Base-by-base conservation (phyloP, 2,329 filamentous ascomycete genomes). In the Diaporthe sp. region DNA sequence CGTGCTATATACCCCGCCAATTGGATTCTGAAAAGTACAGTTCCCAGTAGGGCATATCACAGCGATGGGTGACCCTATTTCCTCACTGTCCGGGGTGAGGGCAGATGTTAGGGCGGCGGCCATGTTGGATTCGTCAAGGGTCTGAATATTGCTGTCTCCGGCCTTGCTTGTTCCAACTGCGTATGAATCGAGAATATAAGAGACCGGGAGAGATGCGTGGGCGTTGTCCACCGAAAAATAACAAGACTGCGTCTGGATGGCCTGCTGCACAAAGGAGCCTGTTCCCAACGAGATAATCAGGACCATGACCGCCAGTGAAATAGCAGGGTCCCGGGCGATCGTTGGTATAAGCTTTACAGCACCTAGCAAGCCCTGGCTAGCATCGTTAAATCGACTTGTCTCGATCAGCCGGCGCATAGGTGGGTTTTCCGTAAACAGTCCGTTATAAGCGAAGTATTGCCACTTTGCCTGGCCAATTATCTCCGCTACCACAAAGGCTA, bases 401-500 rank as follows among this genome's bases (percentile, higher is more conserved):
- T 67, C 19, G 3, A 67, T 25, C 28, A 67, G 19, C 3, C 62
- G 62, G 19, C 44, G 62, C 19, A 25, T 2, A 9, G 62, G 62
- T 51, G n/a, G n/a, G n/a, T n/a, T n/a, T n/a, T n/a, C n/a, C n/a
- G n/a, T n/a, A n/a, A n/a, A n/a, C n/a, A n/a, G n/a, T n/a, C n/a
- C n/a, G n/a, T n/a, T n/a, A n/a, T n/a, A n/a, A n/a, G n/a, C n/a
- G 5, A 67, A 34, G 19, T 67, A 34, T n/a, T 17, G 6, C 62
- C 62, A 67, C 28, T 67, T 67, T 10, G 62, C 28, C 19, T 67
- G 62, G 25, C 62, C 62, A 22, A 67, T 67, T 7, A 67, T 67
- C 28, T 51, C 62, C 0, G 62, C 17, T 3, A 49, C 42, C 12
- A 67, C 62, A 25, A 37, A 67, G 2, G 1, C 28, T 19, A 67